These are phyloP conservation scores for Cymbopogon flexuosus DNA, from an alignment of 202 grass and related monocot genomes.

Conservation along the genomic window DNA sequence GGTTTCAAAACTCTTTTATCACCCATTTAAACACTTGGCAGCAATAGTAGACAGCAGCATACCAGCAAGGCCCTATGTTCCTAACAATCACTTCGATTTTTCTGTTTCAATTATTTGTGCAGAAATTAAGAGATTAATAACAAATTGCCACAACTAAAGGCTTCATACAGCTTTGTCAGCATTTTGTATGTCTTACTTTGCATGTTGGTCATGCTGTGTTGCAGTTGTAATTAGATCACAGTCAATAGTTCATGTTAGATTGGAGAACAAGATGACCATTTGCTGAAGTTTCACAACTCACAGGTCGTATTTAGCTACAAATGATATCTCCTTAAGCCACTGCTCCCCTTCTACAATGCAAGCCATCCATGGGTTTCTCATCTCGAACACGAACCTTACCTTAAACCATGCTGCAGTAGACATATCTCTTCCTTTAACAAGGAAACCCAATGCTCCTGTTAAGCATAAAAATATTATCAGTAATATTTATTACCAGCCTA, in stretches of 20 bases:
- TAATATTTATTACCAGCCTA: slow-evolving; percentile 9
- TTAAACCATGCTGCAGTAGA: slow-evolving; percentile 54
- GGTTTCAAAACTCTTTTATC: not conserved
- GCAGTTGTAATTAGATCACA: not conserved
- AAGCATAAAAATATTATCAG: slow-evolving; percentile 7
- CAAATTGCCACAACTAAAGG: not conserved
- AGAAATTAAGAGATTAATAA: not conserved
- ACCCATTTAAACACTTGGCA: not conserved
- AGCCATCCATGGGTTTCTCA: not conserved
- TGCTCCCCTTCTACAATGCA: not conserved
- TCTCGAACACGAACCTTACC: slow-evolving; percentile 41
- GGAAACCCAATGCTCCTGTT: slow-evolving; percentile 44
- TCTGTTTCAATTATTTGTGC: not conserved
- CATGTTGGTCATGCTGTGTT: not conserved
- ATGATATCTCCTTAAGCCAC: not conserved
- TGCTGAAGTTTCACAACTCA: not conserved
- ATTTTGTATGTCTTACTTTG: not conserved
- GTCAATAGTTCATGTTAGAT: not conserved
- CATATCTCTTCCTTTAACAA: slow-evolving; percentile 54
- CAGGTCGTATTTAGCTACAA: not conserved
- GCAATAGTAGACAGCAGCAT: not conserved
- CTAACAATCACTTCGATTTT: slow-evolving; percentile 8
- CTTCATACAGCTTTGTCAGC: not conserved
- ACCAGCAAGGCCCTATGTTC: not conserved
- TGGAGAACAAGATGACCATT: slow-evolving; percentile 15